Base-by-base conservation (phyloP, 768 basidiomycete genomes). In the Russula earlei region DNA sequence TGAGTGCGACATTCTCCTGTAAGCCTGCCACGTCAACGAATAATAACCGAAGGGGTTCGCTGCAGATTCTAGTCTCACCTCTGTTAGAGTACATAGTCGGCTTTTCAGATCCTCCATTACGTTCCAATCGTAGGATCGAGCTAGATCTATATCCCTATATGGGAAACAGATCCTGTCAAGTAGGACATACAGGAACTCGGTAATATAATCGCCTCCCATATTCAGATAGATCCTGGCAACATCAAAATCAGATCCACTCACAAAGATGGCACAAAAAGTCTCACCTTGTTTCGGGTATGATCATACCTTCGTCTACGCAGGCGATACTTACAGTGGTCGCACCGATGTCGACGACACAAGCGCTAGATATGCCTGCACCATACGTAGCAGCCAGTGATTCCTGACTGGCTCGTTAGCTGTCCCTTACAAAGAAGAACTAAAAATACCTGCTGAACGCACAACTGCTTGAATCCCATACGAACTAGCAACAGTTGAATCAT, bases 341-440 rank as follows among this genome's bases (percentile, higher is more conserved):
- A 3, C 96, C 96, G 49, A 98, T 85, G 67, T 99, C 91, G 34
- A 99, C 88, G 5, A 99, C 90, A 65, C 96, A 98, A 11, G 94
- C 96, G 64, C 84, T 87, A 0, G 91, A 91, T 49, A 98, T 84
- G 7, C 95, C 95, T 7, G 95, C 93, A 20, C 94, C 94, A 67
- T 94, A 97, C 0, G 91, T 91, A 4, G 94, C 92, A 33, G 90
- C 88, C 38, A 95, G 74, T 4, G 91, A 87, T 75, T 96, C 94
- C 91, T 96, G 60, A 56, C 4, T 41, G 41, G 27, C 27, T 15
- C 41, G 49, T 52, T 31, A 59, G 27, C 54, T 11, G 41, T 49
- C 34, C 36, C 33, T 41, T 22, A 50, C 27, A 22, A 45, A 54
- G 12, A 31, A 38, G 47, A 42, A 42, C 20, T 11, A 31, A 24